These are phyloP conservation scores for Prunus davidiana DNA, from an alignment of 306 rosid genomes.

Conservation along the genomic window DNA sequence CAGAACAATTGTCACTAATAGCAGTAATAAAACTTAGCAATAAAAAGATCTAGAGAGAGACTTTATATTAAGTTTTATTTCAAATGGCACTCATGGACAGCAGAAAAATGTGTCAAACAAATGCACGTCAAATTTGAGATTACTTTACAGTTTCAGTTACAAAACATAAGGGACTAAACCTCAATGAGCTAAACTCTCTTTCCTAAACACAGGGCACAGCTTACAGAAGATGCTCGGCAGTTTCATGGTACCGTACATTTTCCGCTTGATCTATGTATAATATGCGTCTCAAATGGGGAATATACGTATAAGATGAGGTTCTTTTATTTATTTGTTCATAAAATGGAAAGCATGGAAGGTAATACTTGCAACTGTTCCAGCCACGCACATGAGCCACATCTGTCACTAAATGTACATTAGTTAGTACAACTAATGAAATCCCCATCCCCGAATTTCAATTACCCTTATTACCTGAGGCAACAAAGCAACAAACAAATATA, in stretches of 20 bases:
- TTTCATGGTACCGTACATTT: background rate
- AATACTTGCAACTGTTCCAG: background rate
- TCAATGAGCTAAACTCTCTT: background rate
- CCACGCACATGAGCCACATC: background rate
- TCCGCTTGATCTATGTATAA: background rate
- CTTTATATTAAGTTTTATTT: background rate
- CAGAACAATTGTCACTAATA: conserved; percentile 12
- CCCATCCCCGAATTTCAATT: background rate
- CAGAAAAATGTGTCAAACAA: background rate
- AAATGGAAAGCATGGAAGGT: background rate
- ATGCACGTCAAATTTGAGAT: background rate
- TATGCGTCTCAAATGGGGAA: background rate
- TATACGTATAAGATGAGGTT: background rate
- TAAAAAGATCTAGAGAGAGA: background rate
- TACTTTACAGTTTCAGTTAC: background rate
- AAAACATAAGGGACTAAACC: background rate
- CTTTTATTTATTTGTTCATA: background rate
- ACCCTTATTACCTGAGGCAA: background rate
- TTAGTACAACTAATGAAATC: background rate
- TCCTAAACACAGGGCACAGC: background rate
- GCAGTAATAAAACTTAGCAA: background rate
- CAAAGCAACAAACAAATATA: background rate
- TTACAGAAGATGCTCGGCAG: background rate
- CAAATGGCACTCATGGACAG: background rate
- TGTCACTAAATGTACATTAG: background rate